These are phyloP conservation scores for Psilocybe azurescens DNA, from an alignment of 768 basidiomycete species.

Conservation along the genomic window DNA sequence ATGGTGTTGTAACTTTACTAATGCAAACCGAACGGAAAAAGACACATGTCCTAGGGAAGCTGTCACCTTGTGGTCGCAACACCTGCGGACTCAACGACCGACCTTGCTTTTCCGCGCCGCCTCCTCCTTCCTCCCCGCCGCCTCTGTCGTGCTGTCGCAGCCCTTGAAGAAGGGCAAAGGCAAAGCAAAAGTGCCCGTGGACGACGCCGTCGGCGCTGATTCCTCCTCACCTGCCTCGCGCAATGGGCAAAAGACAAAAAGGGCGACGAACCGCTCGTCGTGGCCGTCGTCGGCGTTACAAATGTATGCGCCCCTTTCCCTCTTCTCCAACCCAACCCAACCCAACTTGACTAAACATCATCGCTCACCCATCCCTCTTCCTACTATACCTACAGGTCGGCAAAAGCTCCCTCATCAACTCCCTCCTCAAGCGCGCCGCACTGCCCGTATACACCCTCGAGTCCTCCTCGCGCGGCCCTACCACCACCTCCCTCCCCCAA, in stretches of 20 bases:
- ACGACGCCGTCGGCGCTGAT: slow-evolving; percentile 69
- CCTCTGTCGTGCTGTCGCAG: slow-evolving; percentile 17
- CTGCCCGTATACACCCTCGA: too few species aligned
- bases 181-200: slow-evolving; percentile 41
- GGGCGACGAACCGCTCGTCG: slow-evolving; percentile 55
- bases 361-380: too few species aligned
- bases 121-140: slow-evolving; percentile 62
- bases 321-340: neutral
- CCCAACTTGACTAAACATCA: slow-evolving; percentile 2
- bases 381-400: slow-evolving; percentile 69
- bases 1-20: neutral
- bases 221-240: slow-evolving; percentile 52
- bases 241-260: slow-evolving; percentile 52
- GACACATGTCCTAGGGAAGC: slow-evolving; percentile 84
- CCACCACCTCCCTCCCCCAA: too few species aligned
- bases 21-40: slow-evolving; percentile 31
- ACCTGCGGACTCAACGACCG: slow-evolving; percentile 63
- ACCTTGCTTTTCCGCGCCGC: slow-evolving; percentile 79
- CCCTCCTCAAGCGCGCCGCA: too few species aligned
- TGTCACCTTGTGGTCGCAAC: slow-evolving; percentile 67
- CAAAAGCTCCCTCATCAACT: slow-evolving; percentile 87
- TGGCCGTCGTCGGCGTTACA: slow-evolving; percentile 86
- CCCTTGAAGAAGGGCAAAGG: slow-evolving; percentile 45
- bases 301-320: slow-evolving; percentile 61
- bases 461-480: too few species aligned